These are phyloP conservation scores for Sporisorium sorghi DNA, from an alignment of 1,284 basidiomycete species.

Conservation along the genomic window DNA sequence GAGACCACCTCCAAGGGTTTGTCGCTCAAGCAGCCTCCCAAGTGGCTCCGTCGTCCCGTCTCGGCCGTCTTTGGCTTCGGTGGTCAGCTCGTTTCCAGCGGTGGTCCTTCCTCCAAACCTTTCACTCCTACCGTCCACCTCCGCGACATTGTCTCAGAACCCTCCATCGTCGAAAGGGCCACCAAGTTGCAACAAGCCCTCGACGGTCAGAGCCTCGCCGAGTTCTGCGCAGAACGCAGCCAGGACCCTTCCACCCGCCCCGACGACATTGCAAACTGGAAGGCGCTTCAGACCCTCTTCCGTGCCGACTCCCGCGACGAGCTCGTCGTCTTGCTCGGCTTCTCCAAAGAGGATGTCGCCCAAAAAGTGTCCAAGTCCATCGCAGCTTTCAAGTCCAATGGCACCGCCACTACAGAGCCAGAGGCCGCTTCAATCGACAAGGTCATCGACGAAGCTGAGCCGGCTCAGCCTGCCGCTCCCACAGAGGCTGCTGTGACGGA, in stretches of 20 bases:
- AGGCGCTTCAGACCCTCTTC: constrained; percentile 87
- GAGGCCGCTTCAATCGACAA: constrained; percentile 67
- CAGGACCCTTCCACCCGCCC: constrained; percentile 70
- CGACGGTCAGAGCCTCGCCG: constrained; percentile 71
- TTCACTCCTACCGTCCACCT: constrained; percentile 69
- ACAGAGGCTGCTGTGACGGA: constrained; percentile 71
- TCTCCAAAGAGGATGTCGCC: constrained; percentile 88
- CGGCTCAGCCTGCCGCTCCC: constrained; percentile 63
- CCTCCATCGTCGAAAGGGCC: constrained; percentile 81
- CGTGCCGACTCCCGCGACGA: constrained; percentile 88
- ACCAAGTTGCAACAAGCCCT: constrained; percentile 78
- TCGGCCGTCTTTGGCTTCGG: constrained; percentile 91
- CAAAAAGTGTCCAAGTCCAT: constrained; percentile 84
- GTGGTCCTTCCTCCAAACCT: constrained; percentile 65
- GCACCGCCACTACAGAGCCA: constrained; percentile 54
- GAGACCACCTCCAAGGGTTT: constrained; percentile 63
- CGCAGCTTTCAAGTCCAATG: constrained; percentile 73
- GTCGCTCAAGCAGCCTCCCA: constrained; percentile 79
- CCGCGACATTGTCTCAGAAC: constrained; percentile 77
- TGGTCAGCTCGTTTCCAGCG: constrained; percentile 79
- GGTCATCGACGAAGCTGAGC: constrained; percentile 41
- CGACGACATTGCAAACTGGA: constrained; percentile 76
- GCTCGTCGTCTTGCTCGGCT: constrained; percentile 89
- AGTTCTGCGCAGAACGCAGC: constrained; percentile 65
- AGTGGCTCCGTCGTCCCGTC: constrained; percentile 89